Evolutionary conservation across 441 rosid genomes (phyloP).

Genomic region (Geranium incanum): DNA sequence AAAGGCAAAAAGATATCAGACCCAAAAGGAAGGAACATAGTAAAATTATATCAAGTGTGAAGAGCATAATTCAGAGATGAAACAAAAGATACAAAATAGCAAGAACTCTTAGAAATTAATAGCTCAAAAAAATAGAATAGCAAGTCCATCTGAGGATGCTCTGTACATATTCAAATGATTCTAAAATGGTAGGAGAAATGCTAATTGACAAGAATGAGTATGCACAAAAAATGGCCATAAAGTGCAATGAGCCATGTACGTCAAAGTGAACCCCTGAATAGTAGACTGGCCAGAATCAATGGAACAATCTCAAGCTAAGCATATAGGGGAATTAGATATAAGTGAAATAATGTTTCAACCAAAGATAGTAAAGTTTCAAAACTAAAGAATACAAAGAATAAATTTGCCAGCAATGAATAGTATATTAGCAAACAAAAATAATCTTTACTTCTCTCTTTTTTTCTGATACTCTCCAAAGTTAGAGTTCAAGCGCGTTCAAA

Average conservation of each 20-base stretch:
- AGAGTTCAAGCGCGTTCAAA: not conserved
- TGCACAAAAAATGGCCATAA: not conserved
- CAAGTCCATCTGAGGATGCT: not conserved
- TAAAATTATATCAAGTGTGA: not conserved
- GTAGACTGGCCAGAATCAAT: not conserved
- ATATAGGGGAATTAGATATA: not conserved
- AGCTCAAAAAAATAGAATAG: not conserved
- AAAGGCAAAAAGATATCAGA: not conserved
- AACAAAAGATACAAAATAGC: conserved; percentile 2
- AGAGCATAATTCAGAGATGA: conserved; percentile 5
- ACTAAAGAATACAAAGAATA: not conserved
- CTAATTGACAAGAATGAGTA: not conserved
- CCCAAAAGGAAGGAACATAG: not conserved
- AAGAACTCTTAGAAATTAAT: not conserved
- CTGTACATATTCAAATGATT: conserved; percentile 1
- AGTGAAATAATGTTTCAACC: not conserved
- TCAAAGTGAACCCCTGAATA: conserved; percentile 7
- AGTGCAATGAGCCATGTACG: not conserved
- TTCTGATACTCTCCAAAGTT: not conserved
- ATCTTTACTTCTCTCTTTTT: not conserved
- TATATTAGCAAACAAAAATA: not conserved
- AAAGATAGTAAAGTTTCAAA: conserved; percentile 5
- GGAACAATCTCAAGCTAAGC: not conserved
- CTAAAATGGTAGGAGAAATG: not conserved
- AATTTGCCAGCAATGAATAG: not conserved